Base-by-base conservation (phyloP, 257 asterid species). In the Fraxinus americana region DNA sequence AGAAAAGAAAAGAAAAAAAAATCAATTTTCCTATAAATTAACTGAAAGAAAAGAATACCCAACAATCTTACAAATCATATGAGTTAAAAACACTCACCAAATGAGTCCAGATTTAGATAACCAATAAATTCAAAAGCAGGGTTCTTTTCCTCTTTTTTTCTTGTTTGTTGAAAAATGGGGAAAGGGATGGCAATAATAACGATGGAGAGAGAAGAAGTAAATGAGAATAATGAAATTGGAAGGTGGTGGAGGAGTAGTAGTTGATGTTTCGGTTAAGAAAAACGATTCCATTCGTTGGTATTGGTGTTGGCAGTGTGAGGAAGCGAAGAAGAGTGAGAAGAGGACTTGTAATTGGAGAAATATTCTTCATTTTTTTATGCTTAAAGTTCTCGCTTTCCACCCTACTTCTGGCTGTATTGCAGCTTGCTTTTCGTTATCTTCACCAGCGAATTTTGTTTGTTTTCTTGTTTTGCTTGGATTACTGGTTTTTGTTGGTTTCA, bases 281-380 rank as follows among this genome's bases (percentile, higher is more conserved):
- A 73, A 81, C 78, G 93, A 89, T 77, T 89, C 93, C 88, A 83
- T 86, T 84, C 82, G 83, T 87, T 86, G 88, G 87, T 80, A 82
- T 76, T 87, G 86, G 86, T 66, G 86, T 80, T 79, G 74, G 83
- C 82, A 78, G 84, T 45, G 80, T 72, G 76, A 80, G 80, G 75
- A 74, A 67, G 7, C 63, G 75, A 27, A 69, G 71, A 73, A 69
- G 72, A 74, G 74, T 70, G 70, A 78, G 83, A 76, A 77, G 83
- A 79, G 78, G 81, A 82, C 81, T 74, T 83, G 82, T 48, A 81
- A 84, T 86, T 82, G 87, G 85, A 89, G 76, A 88, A 83, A 86
- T 85, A 87, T 75, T 80, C 89, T 52, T 43, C 76, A 63, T 80
- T 81, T 83, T 57, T 39, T 84, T 86, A 79, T 73, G 78, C 79